Conservation (phyloP, 495 filamentous ascomycete genomes). For the Cercophora samala region DNA sequence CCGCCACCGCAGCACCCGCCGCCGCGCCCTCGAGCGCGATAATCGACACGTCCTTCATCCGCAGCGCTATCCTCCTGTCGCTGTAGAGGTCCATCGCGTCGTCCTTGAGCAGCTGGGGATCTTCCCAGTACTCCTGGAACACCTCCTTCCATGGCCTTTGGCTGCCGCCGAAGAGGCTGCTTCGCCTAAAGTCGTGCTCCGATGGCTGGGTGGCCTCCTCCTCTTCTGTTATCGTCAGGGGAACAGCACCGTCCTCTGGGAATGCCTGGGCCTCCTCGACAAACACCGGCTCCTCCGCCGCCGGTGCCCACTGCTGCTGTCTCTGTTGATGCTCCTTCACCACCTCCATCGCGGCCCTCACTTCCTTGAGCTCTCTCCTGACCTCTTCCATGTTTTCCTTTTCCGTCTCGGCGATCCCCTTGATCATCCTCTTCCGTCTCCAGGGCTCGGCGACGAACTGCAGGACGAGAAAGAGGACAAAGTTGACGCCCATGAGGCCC, state of each 20-base stretch:
- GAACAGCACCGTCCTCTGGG: not conserved
- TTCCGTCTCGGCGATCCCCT: slow-evolving; percentile 65
- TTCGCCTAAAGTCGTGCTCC: slow-evolving; percentile 21
- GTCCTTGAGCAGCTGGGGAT: slow-evolving; percentile 37
- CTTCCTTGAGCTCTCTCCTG: slow-evolving; percentile 38
- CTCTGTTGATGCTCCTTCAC: slow-evolving; percentile 19
- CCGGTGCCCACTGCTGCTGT: not conserved
- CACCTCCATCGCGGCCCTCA: slow-evolving; percentile 25
- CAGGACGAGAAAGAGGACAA: slow-evolving; percentile 81
- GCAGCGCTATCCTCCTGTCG: slow-evolving; percentile 61
- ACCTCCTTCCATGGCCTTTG: slow-evolving; percentile 46
- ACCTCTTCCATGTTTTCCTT: slow-evolving; percentile 70
- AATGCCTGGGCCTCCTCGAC: not conserved
- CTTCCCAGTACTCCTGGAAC: slow-evolving; percentile 33
- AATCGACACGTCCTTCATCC: slow-evolving; percentile 71
- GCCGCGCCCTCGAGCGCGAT: slow-evolving; percentile 68
- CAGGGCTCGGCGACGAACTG: slow-evolving; percentile 95
- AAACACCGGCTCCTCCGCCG: not conserved
- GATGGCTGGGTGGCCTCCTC: not conserved
- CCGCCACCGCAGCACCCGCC: slow-evolving; percentile 64
- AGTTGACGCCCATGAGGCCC: slow-evolving; percentile 95
- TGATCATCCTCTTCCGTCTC: slow-evolving; percentile 74
- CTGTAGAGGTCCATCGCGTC: slow-evolving; percentile 59
- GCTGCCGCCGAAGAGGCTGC: not conserved
- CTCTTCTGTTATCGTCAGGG: not conserved